Evolutionary conservation across 2,329 filamentous ascomycete species (phyloP), one percentile per base, ranked within the genome.

Genomic region (Scortechinia acanthostroma): DNA sequence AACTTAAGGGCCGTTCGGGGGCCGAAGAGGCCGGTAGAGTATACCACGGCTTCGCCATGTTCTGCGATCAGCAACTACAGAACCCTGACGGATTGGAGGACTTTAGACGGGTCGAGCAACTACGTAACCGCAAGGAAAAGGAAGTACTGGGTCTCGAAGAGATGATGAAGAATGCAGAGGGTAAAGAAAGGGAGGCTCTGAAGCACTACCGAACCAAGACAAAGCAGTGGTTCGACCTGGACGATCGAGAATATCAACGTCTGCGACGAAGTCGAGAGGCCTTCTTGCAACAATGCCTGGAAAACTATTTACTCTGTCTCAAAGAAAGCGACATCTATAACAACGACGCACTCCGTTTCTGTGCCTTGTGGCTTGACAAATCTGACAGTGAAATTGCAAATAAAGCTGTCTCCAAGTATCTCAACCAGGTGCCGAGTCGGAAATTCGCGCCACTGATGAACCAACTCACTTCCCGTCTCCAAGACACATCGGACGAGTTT

Each of bases 381-480:
- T 86, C 88, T 10, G 78, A 80, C n/a, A 84, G 86, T 47, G 71
- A 80, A 3, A 73, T 80, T 21, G 88, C 89, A 3, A 97, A 95
- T 55, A 75, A 77, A 42, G 83, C 88, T 2, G 90, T 95, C 17
- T 70, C 70, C 46, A 79, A 76, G 48, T 70, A 90, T 55, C 69
- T 98, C 15, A 64, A 70, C 3, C 72, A 78, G 44, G 91, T 97
- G 0, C 86, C 91, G 2, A 95, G 88, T 47, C 79, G 88, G 49
- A 98, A 98, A 58, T 95, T 99, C 58, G 91, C 90, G 1, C 69
- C 86, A 3, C 70, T 98, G 44, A 95, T 95, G 82, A 98, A 96
- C 56, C 93, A 99, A 61, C 75, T 98, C 22, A 91, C 91, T 4
- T 98, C 94, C n/a, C 83, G 93, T 4, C 69, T 98, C 4, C 81